Base-by-base conservation (phyloP, 345 rosid genomes). In the Rhodamnia rubescens region DNA sequence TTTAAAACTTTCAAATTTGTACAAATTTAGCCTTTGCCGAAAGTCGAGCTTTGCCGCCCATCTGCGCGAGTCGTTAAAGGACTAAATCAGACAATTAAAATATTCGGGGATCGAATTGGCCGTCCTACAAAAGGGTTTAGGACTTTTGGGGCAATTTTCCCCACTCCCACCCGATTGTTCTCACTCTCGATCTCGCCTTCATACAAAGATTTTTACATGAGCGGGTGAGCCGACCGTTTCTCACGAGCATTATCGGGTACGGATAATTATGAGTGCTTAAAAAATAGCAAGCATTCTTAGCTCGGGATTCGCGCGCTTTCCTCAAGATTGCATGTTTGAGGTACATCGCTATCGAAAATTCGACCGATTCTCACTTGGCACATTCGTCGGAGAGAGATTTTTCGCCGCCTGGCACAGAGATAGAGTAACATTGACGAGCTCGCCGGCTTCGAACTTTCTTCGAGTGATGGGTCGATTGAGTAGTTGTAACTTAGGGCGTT, bases 51-150 rank as follows among this genome's bases (percentile, higher is more conserved):
- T 53, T 2, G 18, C 7, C 7, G 20, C 2, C 20, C 6, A 53
- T n/a, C 7, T 15, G 21, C n/a, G 20, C 7, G 54, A 53, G 8
- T 64, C 20, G 36, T 64, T 11, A 7, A 29, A 7, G 7, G 5
- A 32, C 24, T 32, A 69, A 32, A 18, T 69, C 8, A 2, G 3
- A 16, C 3, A 32, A 32, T 18, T 32, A 69, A 32, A 69, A 0
- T 36, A 0, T 69, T 5, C 4, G 8, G 8, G 0, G 24, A 8
- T 2, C 8, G 2, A 8, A 32, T 14, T 1, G 9, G 1, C 8
- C 2, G 1, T 1, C 1, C 1, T 8, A 4, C 0, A 16, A 10
- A 3, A 32, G 1, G 1, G 1, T 64, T 8, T 16, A 9, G 8
- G 5, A 1, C 0, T 69, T 69, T 69, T 8, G 16, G 78, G 5